Conservation (phyloP, 1,284 basidiomycete genomes). For the Sporisorium reilianum region DNA sequence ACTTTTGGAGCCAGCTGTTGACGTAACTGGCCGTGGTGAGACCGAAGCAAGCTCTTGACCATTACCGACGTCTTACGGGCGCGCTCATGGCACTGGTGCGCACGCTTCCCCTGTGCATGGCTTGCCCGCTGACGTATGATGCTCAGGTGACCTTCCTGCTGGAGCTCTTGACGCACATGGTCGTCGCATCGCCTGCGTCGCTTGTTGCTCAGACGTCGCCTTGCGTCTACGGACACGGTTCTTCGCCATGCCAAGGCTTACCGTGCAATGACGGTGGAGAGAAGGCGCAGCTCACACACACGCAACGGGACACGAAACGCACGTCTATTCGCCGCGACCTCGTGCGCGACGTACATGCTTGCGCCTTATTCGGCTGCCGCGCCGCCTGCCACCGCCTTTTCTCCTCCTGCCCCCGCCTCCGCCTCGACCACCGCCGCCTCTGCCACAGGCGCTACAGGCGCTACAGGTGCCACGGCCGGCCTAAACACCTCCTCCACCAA, state of each 20-base stretch:
- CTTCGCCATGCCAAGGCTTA: constrained; percentile 84
- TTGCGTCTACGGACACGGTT: constrained; percentile 89
- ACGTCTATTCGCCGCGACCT: neutral
- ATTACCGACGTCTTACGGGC: no score
- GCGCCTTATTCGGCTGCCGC: neutral
- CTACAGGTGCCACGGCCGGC: neutral
- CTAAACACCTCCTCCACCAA: constrained; percentile 57
- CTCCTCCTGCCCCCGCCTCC: neutral
- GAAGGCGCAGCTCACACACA: no score
- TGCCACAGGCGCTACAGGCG: neutral
- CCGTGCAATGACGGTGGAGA: constrained; percentile 89
- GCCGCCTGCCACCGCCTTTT: neutral
- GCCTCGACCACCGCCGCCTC: neutral
- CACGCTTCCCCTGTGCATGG: constrained; percentile 45
- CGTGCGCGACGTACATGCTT: neutral
- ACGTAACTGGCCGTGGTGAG: constrained; percentile 84
- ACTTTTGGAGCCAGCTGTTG: constrained; percentile 80
- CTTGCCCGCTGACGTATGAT: constrained; percentile 81
- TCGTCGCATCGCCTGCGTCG: constrained; percentile 74
- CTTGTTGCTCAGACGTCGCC: constrained; percentile 91
- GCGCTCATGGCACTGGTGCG: constrained; percentile 13
- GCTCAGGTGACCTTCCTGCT: constrained; percentile 92
- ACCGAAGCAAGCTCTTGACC: no score
- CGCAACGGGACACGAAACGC: neutral
- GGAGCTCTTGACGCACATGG: constrained; percentile 91